phyloP scores from a whole-genome alignment of 208 protist genomes.

The Leishmania turanica region DNA sequence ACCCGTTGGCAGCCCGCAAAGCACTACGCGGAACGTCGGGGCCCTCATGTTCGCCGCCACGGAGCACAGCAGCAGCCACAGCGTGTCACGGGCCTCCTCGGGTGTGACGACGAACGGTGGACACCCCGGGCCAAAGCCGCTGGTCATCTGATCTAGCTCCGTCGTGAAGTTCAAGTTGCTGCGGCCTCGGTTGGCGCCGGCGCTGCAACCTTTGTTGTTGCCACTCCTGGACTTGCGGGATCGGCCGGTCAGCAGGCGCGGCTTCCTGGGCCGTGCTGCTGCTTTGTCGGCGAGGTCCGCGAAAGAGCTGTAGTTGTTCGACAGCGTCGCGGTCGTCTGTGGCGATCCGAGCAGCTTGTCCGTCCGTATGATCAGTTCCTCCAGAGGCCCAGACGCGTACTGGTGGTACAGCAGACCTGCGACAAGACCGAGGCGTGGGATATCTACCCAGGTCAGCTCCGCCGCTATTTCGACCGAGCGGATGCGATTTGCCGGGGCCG shows the following conservation, averaged over 20 bases:
- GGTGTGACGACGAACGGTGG: constrained; percentile 48
- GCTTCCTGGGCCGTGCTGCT: not conserved
- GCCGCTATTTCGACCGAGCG: constrained; percentile 43
- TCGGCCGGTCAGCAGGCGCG: not conserved
- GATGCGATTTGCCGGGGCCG: constrained; percentile 48
- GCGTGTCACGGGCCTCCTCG: constrained; percentile 63
- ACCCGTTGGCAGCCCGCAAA: constrained; percentile 28
- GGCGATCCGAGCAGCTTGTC: constrained; percentile 40
- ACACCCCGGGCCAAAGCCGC: constrained; percentile 35
- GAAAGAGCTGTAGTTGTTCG: not conserved
- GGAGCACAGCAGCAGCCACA: constrained; percentile 62
- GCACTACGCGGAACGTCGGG: constrained; percentile 25
- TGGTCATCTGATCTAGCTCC: constrained; percentile 30
- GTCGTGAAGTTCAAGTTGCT: constrained; percentile 36
- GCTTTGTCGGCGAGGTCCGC: not conserved
- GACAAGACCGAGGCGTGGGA: constrained; percentile 71
- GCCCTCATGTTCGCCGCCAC: constrained; percentile 37
- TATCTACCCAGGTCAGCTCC: constrained; percentile 43
- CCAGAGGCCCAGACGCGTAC: constrained; percentile 36
- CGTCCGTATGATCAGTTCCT: constrained; percentile 43
- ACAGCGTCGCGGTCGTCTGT: not conserved
- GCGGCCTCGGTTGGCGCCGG: constrained; percentile 10
- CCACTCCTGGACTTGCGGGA: not conserved
- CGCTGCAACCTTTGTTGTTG: not conserved
- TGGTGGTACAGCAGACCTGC: constrained; percentile 58